These are phyloP conservation scores for Tausonia pullulans DNA, from an alignment of 1,284 basidiomycete species.

Conservation along the genomic window DNA sequence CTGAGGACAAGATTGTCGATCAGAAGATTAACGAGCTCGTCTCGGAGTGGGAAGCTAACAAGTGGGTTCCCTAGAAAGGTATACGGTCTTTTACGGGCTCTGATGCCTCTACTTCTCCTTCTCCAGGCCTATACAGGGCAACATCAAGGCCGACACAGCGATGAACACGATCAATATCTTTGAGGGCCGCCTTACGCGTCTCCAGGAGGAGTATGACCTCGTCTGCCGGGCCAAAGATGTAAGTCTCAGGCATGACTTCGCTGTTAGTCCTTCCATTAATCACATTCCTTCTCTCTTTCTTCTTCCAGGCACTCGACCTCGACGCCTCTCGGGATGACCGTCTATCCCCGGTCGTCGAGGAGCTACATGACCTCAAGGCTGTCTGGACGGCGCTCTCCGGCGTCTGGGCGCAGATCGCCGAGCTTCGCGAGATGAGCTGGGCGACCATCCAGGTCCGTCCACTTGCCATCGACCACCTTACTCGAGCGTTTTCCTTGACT, in stretches of 20 bases:
- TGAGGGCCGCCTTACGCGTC: slow-evolving; percentile 74
- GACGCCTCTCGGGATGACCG: slow-evolving; percentile 83
- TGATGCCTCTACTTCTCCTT: not conserved
- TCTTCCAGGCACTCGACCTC: slow-evolving; percentile 62
- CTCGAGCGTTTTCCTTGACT: not conserved
- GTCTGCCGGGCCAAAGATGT: slow-evolving; percentile 85
- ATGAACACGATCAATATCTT: slow-evolving; percentile 92
- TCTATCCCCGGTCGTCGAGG: slow-evolving; percentile 86
- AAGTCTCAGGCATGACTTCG: not conserved
- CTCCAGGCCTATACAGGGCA: slow-evolving; percentile 82
- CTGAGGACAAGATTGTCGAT: slow-evolving; percentile 95
- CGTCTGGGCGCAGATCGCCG: slow-evolving; percentile 86
- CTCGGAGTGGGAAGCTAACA: slow-evolving; percentile 69
- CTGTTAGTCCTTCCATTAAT: not conserved
- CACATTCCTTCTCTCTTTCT: not conserved
- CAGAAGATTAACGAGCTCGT: slow-evolving; percentile 84
- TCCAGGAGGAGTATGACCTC: slow-evolving; percentile 87
- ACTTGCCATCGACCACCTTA: not conserved
- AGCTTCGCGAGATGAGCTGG: slow-evolving; percentile 83
- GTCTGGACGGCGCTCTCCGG: slow-evolving; percentile 98
- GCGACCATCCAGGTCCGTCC: slow-evolving; percentile 53
- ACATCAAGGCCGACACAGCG: slow-evolving; percentile 85
- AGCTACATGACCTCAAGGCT: slow-evolving; percentile 88
- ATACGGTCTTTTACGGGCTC: not conserved
- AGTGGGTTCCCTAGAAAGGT: slow-evolving; percentile 20